phyloP scores from a whole-genome alignment of 176 grass and related monocot species.

The Zoysia japonica region DNA sequence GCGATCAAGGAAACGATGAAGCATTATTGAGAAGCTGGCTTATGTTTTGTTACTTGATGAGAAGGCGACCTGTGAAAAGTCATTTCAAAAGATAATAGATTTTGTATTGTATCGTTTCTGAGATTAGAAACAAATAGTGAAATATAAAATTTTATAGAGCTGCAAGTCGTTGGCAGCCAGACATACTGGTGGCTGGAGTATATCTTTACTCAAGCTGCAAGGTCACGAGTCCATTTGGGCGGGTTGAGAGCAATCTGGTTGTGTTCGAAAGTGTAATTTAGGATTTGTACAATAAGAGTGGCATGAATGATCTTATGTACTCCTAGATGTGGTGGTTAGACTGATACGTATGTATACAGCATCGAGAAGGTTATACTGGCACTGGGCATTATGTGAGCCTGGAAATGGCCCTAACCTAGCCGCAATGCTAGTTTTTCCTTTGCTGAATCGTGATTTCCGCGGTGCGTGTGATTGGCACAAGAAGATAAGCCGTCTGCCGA shows the following conservation, averaged over 20 bases:
- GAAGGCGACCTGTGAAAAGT: neutral
- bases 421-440: neutral
- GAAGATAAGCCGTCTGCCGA: too few relatives aligned
- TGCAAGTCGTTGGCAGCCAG: neutral
- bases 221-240: neutral
- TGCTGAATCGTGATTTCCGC: neutral
- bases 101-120: neutral
- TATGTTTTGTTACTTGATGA: conserved; percentile 19
- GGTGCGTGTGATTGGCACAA: too few relatives aligned
- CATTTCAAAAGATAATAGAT: neutral
- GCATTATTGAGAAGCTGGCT: conserved; percentile 2
- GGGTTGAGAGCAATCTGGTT: too few relatives aligned
- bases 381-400: neutral
- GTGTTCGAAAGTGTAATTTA: too few relatives aligned
- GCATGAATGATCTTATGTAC: too few relatives aligned
- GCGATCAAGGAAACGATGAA: conserved; percentile 62
- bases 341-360: neutral
- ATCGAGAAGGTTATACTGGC: neutral
- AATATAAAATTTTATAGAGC: conserved; percentile 15
- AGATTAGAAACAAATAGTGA: conserved; percentile 31
- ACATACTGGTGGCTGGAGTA: neutral
- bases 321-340: too few relatives aligned
- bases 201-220: conserved; percentile 2
- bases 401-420: neutral
- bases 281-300: too few relatives aligned